phyloP scores from a whole-genome alignment of 805 yeast species.

The Metschnikowia amazonensis region DNA sequence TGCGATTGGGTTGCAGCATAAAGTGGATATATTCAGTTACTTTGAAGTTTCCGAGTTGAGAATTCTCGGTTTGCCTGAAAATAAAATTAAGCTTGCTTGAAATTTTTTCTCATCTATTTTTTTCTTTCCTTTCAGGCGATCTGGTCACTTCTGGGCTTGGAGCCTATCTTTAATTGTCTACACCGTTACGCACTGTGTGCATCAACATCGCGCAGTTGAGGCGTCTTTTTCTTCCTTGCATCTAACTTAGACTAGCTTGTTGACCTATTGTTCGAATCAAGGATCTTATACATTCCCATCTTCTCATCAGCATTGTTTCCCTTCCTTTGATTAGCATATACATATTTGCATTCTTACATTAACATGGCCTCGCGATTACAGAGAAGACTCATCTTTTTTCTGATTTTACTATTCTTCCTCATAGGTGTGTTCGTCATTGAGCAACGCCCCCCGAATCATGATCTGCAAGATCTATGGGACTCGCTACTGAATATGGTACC shows the following conservation, averaged over 20 bases:
- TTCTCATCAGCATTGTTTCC: background rate
- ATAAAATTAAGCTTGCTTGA: background rate
- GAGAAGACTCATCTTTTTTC: conserved; percentile 9
- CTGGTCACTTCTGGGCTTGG: background rate
- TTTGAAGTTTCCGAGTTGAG: too few relatives aligned
- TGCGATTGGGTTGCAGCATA: background rate
- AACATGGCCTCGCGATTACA: conserved; percentile 14
- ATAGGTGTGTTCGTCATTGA: conserved; percentile 16
- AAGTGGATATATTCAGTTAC: too few relatives aligned
- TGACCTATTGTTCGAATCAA: too few relatives aligned
- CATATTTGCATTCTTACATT: background rate
- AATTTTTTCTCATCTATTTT: too few relatives aligned
- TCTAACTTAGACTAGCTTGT: too few relatives aligned
- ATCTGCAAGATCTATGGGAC: conserved; percentile 8
- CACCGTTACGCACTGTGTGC: background rate
- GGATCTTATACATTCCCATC: too few relatives aligned
- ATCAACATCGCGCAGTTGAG: background rate
- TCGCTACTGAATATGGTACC: conserved; percentile 13
- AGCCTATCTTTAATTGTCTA: background rate
- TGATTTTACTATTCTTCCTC: conserved; percentile 14
- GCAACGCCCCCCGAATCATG: conserved; percentile 13
- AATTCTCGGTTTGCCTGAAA: background rate
- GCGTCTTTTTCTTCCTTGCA: background rate
- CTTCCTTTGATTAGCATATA: background rate
- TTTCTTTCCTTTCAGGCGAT: background rate